phyloP scores from a whole-genome alignment of 495 filamentous ascomycete species.

The Parmelia sp. region DNA sequence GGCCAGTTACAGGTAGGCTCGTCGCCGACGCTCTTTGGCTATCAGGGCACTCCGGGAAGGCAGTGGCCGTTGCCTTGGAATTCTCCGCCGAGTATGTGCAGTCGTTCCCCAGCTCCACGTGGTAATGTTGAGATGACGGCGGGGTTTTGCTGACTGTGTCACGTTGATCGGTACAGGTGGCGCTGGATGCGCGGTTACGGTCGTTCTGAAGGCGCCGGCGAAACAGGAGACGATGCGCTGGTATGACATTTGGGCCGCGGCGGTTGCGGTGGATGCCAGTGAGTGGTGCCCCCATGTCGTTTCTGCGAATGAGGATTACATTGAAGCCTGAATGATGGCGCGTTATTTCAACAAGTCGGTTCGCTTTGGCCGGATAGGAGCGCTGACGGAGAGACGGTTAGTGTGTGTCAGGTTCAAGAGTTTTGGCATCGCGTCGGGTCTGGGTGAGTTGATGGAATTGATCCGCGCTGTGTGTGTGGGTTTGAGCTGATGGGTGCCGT shows the following conservation, averaged over 20 bases:
- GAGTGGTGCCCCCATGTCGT: neutral
- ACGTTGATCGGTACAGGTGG: neutral
- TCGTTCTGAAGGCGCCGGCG: neutral
- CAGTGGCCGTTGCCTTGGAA: neutral
- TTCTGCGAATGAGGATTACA: no score
- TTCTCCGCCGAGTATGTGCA: neutral
- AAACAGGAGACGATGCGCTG: neutral
- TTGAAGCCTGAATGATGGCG: no score
- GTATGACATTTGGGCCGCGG: slow-evolving; percentile 2
- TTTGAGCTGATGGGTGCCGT: no score
- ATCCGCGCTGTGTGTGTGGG: no score
- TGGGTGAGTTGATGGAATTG: no score
- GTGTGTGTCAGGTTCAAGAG: no score
- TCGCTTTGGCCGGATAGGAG: no score
- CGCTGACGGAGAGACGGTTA: no score
- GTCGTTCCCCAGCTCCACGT: neutral
- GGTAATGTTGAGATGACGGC: no score
- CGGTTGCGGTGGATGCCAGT: neutral
- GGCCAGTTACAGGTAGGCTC: neutral
- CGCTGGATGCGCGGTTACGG: neutral
- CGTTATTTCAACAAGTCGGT: no score
- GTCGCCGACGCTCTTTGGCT: neutral
- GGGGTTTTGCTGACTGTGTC: neutral
- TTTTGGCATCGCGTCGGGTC: no score
- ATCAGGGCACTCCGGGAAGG: neutral